phyloP scores from a whole-genome alignment of 208 protist species.

The Tetramitus jugosus region DNA sequence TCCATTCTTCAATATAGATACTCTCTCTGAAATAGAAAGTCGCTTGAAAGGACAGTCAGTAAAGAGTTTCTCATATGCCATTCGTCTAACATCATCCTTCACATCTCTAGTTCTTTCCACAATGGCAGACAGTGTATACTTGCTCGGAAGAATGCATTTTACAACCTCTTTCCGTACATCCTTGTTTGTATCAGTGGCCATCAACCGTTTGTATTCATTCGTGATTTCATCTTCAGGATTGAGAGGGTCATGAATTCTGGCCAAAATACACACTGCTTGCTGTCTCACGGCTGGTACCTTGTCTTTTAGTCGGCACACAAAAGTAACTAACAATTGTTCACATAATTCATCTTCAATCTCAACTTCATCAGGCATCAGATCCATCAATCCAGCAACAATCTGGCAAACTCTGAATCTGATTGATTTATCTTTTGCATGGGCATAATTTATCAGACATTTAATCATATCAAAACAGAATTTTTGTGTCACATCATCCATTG shows the following conservation, averaged over 20 bases:
- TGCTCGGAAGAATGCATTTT: background rate
- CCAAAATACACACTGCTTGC: background rate
- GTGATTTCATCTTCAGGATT: background rate
- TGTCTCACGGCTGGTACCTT: background rate
- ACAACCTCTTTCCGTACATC: constrained; percentile 10
- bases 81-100: background rate
- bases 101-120: background rate
- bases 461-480: constrained; percentile 2
- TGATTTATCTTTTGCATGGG: background rate
- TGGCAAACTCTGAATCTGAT: background rate
- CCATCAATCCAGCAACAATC: background rate
- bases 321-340: background rate
- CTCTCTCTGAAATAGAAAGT: background rate
- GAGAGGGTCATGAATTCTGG: background rate
- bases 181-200: background rate
- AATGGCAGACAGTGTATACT: background rate
- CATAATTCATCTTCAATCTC: background rate
- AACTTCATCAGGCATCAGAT: background rate
- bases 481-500: no score
- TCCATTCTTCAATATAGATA: background rate
- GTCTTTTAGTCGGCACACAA: background rate
- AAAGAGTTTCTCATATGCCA: background rate
- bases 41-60: background rate
- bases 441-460: background rate
- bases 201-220: background rate